A percentile compares a stretch with the other conserved stretches of the same genome.
Evolutionary conservation across 31 red algal genomes (phyloP).

Genomic region (Bonnemaisonia californica): DNA sequence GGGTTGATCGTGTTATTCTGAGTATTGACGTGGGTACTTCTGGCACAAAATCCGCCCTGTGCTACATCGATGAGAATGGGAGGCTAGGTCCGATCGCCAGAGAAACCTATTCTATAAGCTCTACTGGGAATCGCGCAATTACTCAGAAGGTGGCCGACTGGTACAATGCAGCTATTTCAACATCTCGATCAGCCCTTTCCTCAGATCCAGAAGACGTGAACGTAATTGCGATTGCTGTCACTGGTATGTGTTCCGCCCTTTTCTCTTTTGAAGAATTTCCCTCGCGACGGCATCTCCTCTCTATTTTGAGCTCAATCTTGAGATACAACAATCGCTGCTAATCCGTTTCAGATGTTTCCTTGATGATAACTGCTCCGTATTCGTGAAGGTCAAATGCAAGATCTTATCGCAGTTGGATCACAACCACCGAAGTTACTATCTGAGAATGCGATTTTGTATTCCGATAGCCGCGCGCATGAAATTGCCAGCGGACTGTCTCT

Average conservation of each 20-base stretch:
- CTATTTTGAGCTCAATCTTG: too few relatives aligned
- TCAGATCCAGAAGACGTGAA: neutral
- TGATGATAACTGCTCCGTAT: too few relatives aligned
- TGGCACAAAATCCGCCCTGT: neutral
- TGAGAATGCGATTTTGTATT: slow-evolving; percentile 54
- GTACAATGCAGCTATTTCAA: neutral
- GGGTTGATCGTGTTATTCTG: neutral
- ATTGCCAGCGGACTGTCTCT: slow-evolving; percentile 35
- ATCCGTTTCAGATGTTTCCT: too few relatives aligned
- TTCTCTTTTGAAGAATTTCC: too few relatives aligned
- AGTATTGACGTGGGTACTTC: neutral
- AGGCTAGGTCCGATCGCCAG: neutral
- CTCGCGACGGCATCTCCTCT: too few relatives aligned
- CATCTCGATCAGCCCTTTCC: neutral
- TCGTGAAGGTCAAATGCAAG: slow-evolving; percentile 61
- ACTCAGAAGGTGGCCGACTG: neutral
- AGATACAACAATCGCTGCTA: too few relatives aligned
- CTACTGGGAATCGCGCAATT: neutral
- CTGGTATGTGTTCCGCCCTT: neutral
- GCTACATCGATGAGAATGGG: neutral
- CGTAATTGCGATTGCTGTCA: neutral
- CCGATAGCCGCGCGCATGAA: slow-evolving; percentile 56
- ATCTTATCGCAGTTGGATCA: slow-evolving; percentile 55
- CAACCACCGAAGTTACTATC: slow-evolving; percentile 12
- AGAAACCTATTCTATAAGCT: neutral